Conservation (phyloP, 2,329 filamentous ascomycete species). For the Biscogniauxia mediterranea region DNA sequence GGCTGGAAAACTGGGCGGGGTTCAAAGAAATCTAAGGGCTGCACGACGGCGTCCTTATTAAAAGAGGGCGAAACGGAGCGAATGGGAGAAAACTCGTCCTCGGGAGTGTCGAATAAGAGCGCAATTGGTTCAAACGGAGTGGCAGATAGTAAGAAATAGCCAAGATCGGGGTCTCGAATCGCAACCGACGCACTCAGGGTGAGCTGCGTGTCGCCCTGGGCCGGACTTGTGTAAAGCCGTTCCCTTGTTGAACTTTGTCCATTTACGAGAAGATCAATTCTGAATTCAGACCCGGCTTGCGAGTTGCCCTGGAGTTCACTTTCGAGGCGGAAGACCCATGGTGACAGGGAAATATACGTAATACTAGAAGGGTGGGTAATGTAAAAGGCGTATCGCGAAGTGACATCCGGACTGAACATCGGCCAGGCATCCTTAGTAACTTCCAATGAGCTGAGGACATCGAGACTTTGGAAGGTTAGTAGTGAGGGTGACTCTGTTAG, state of each 20-base stretch:
- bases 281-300: constrained; percentile 59
- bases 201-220: constrained; percentile 42
- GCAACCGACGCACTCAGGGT: constrained; percentile 53
- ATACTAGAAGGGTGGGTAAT: constrained; percentile 61
- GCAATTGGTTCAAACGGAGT: constrained; percentile 57
- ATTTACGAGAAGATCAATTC: constrained; percentile 58
- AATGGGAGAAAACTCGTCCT: constrained; percentile 46
- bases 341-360: constrained; percentile 57
- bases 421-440: constrained; percentile 59
- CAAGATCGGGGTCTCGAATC: constrained; percentile 60
- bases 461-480: constrained; percentile 61
- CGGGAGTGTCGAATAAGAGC: constrained; percentile 59
- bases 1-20: constrained; percentile 67
- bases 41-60: constrained; percentile 43
- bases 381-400: constrained; percentile 62
- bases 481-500: constrained; percentile 46
- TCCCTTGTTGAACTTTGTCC: constrained; percentile 56
- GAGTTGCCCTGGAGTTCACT: constrained; percentile 56
- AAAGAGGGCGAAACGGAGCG: constrained; percentile 43
- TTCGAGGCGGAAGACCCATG: constrained; percentile 65
- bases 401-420: constrained; percentile 59
- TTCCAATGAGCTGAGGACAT: constrained; percentile 56
- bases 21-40: constrained; percentile 54
- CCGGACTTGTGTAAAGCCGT: constrained; percentile 54
- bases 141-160: constrained; percentile 61